A percentile compares a stretch with the other conserved stretches of the same genome.
phyloP scores from a whole-genome alignment of 139 green algal species.

The Volvox africanus region DNA sequence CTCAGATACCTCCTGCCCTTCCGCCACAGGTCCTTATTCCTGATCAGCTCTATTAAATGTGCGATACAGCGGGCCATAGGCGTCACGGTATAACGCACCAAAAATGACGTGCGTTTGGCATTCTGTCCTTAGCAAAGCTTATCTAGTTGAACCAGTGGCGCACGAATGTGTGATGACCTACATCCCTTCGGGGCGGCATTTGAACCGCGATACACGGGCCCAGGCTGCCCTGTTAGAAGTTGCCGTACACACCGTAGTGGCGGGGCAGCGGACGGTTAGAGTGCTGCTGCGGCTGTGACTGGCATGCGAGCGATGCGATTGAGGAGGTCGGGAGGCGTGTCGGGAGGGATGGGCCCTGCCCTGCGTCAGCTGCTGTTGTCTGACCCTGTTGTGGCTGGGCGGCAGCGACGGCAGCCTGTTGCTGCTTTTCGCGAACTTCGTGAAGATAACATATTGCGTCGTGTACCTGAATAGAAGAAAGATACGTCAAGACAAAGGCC shows the following conservation, averaged over 20 bases:
- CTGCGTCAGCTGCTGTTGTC: neutral
- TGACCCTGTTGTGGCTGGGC: neutral
- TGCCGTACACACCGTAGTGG: constrained; percentile 10
- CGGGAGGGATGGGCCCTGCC: neutral
- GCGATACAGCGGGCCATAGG: neutral
- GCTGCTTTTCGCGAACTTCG: constrained; percentile 18
- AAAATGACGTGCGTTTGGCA: no score
- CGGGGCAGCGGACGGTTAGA: neutral
- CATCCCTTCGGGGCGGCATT: no score
- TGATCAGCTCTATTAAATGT: constrained; percentile 13
- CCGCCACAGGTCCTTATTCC: constrained; percentile 37
- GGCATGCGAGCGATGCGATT: neutral
- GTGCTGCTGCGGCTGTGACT: constrained; percentile 21
- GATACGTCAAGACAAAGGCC: no score
- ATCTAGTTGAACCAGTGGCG: no score
- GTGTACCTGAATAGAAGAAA: neutral
- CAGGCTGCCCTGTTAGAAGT: neutral
- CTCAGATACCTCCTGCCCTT: no score
- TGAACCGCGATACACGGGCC: no score
- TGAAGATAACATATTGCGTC: neutral
- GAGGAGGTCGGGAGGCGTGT: neutral
- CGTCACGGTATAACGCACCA: no score
- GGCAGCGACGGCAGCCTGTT: neutral
- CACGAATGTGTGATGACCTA: no score
- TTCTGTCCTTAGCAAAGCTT: no score